These are phyloP conservation scores for Euphorbia lathyris DNA, from an alignment of 345 rosid species.

Conservation along the genomic window DNA sequence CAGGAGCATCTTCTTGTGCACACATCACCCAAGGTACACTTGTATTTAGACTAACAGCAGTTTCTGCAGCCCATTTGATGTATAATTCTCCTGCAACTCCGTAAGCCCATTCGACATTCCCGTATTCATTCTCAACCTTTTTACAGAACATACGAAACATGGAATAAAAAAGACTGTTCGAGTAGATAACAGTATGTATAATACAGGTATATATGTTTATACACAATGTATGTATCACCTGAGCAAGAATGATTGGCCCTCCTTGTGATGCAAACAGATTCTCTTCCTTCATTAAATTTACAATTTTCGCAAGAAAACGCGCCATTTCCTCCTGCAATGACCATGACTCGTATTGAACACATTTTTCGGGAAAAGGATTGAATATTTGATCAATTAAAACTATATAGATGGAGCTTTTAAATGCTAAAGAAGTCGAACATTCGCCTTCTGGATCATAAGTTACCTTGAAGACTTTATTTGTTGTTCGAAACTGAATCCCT, in stretches of 20 bases:
- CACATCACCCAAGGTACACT: conserved; percentile 79
- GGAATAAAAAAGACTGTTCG: background rate
- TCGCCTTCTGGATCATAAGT: background rate
- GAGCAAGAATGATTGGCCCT: conserved; percentile 70
- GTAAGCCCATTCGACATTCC: conserved; percentile 52
- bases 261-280: conserved; percentile 64
- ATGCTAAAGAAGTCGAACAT: background rate
- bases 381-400: background rate
- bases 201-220: background rate
- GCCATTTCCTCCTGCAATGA: conserved; percentile 46
- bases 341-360: background rate
- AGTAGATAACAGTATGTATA: background rate
- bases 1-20: conserved; percentile 54
- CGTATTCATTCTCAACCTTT: conserved; percentile 73
- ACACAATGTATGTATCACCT: conserved; percentile 29
- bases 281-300: conserved; percentile 50
- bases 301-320: conserved; percentile 48
- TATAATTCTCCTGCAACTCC: conserved; percentile 48
- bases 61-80: conserved; percentile 62
- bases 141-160: conserved; percentile 1
- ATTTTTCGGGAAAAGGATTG: background rate
- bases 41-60: conserved; percentile 56
- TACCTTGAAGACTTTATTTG: conserved; percentile 51
- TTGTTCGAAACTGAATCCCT: conserved; percentile 63
- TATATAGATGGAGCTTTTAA: background rate